Evolutionary conservation across 2,329 filamentous ascomycete genomes (phyloP).

Genomic region (Colletotrichum sp.): DNA sequence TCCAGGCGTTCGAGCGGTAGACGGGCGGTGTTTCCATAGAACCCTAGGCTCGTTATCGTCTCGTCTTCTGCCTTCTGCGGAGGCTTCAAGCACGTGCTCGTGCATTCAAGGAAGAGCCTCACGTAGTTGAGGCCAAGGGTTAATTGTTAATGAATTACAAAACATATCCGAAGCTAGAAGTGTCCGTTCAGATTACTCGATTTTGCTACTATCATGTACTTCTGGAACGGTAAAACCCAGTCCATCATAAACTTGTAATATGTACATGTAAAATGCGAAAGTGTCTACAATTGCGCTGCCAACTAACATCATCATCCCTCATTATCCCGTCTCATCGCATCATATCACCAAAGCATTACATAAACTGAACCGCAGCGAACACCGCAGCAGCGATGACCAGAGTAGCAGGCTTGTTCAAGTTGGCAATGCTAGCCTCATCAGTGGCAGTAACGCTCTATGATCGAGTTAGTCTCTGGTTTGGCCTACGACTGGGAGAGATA

Average conservation of each 20-base stretch:
- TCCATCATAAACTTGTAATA: not conserved
- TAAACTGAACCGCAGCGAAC: not conserved
- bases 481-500: no score
- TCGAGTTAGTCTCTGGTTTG: not conserved
- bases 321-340: not conserved
- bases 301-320: not conserved
- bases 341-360: not conserved
- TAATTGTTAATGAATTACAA: not conserved
- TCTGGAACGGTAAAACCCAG: not conserved
- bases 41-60: not conserved
- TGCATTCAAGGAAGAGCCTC: not conserved
- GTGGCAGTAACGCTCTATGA: not conserved
- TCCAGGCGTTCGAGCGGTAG: not conserved
- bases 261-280: not conserved
- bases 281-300: not conserved
- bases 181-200: not conserved
- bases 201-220: not conserved
- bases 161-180: not conserved
- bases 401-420: not conserved
- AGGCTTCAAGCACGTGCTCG: not conserved
- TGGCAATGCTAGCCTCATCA: not conserved
- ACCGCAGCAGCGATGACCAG: not conserved
- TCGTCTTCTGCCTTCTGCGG: not conserved
- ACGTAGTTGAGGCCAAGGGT: not conserved
- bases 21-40: not conserved